Evolutionary conservation across 495 filamentous ascomycete genomes (phyloP).

Genomic region (Aspergillus taichungensis): DNA sequence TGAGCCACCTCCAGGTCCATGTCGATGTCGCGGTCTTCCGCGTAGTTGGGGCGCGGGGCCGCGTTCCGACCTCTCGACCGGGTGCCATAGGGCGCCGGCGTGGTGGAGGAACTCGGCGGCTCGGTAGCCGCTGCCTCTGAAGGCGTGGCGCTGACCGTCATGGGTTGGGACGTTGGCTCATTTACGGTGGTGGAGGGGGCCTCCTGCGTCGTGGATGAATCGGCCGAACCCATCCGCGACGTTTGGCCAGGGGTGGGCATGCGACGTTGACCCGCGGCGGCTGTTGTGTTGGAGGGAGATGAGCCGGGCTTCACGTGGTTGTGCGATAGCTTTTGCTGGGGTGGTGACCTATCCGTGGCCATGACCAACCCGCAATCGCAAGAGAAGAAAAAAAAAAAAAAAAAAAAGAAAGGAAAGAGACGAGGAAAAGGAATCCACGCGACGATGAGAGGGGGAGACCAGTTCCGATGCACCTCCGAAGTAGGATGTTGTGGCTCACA

Average conservation of each 20-base stretch:
- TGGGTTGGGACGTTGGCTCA: constrained; percentile 37
- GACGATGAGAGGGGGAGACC: background rate
- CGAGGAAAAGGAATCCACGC: background rate
- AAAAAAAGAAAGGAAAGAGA: background rate
- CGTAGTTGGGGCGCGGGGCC: constrained; percentile 84
- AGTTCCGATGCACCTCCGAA: constrained; percentile 4
- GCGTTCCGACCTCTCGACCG: constrained; percentile 86
- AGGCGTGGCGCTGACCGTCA: constrained; percentile 43
- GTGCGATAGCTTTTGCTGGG: constrained; percentile 14
- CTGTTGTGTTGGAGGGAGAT: constrained; percentile 9
- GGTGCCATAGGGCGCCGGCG: constrained; percentile 78
- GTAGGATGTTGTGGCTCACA: constrained; percentile 5
- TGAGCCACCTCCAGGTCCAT: constrained; percentile 58
- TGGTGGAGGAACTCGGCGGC: constrained; percentile 33
- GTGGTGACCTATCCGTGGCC: constrained; percentile 21
- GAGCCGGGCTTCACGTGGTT: constrained; percentile 17
- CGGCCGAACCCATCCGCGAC: constrained; percentile 16
- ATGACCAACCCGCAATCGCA: constrained; percentile 17
- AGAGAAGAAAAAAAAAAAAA: constrained; percentile 6
- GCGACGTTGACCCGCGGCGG: constrained; percentile 13
- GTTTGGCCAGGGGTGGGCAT: constrained; percentile 19
- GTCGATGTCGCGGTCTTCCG: constrained; percentile 90
- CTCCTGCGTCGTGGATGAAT: constrained; percentile 15
- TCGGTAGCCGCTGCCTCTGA: constrained; percentile 31
- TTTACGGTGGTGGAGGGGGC: constrained; percentile 14